Evolutionary conservation across 225 moss, liverwort and hornwort genomes (phyloP), one percentile per base, ranked within the genome.

Genomic region (Physcomitrellopsis africana): DNA sequence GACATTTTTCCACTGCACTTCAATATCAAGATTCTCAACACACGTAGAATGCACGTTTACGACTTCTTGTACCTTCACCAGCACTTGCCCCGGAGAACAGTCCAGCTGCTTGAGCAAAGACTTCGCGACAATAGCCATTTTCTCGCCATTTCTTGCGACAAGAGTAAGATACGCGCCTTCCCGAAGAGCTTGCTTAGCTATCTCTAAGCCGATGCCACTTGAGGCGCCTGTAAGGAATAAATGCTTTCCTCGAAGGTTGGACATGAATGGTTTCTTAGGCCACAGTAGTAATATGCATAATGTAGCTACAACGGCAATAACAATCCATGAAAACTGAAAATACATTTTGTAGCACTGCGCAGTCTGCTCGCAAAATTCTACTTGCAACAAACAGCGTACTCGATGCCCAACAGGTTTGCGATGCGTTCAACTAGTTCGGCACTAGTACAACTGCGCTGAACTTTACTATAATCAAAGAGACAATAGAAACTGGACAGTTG

Each of bases 161-260:
- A 96, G 63, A 29, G 96, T 94, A 69, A 94, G 88, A 76, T 86
- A 94, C 23, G 92, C 93, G 23, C 96, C 96, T 77, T 89, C 90
- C 27, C 57, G 75, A 45, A 96, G 87, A 0, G 77, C 83, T 54
- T 73, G 65, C 63, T 68, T 85, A 3, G 94, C 86, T 47, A 94
- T 56, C 11, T 88, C 88, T 53, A 94, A 80, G 13, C 96, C 96
- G 57, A 96, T 92, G 73, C 96, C 96, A 75, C 89, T 80, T 3
- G 94, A 94, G 45, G 88, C 94, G 59, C 96, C 96, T 9, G 96
- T 97, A 51, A 97, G 90, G 48, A 92, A 86, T 3, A 97, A 80
- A 69, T 97, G 96, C 72, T 87, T 89, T 8, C 85, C 92, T 51
- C 69, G 75, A 54, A 97, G 69, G 42, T 77, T 84, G 8, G 70